Base-by-base conservation (phyloP, 1,284 basidiomycete species). In the Xerocomus amazonicus region DNA sequence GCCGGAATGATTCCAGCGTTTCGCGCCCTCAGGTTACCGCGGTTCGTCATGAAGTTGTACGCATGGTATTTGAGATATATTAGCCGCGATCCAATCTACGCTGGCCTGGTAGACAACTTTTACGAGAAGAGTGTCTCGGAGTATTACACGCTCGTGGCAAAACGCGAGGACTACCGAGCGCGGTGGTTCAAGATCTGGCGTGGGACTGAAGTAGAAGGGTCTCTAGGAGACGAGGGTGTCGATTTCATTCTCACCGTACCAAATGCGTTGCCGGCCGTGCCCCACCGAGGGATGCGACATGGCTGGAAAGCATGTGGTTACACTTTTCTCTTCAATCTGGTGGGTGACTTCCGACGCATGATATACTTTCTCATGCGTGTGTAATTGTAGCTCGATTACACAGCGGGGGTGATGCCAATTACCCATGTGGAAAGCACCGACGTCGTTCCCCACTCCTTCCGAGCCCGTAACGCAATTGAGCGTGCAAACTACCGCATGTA, bases 231-330 rank as follows among this genome's bases (percentile, higher is more conserved):
- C 36, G 57, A 74, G 17, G 70, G 70, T 6, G 67, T 84, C 28
- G 83, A 87, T 66, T 79, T 80, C 51, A 64, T 87, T 26, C 65
- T 87, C 43, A 80, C 78, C 4, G 80, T 79, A 10, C 77, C 80
- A 6, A 80, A 82, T 56, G 76, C 78, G 23, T 67, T 78, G 12
- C 82, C 82, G 1, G 81, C 81, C 0, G 67, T 81, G 12, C 71
- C 73, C n/a, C 72, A 78, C 48, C 62, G 66, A 0, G 69, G 71
- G 5, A 74, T 73, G 55, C 68, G 69, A 42, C 63, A 69, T 23
- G 72, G 73, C 17, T 70, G 75, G 58, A 71, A 68, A 55, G 61
- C 68, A 2, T 72, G 70, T 39, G 72, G 72, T 7, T 75, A 75
- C 48, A 70, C 71, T 0, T 73, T 76, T 51, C 23, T 75, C n/a